phyloP scores from a whole-genome alignment of 163 green algal species.

The Picocystis sp. region DNA sequence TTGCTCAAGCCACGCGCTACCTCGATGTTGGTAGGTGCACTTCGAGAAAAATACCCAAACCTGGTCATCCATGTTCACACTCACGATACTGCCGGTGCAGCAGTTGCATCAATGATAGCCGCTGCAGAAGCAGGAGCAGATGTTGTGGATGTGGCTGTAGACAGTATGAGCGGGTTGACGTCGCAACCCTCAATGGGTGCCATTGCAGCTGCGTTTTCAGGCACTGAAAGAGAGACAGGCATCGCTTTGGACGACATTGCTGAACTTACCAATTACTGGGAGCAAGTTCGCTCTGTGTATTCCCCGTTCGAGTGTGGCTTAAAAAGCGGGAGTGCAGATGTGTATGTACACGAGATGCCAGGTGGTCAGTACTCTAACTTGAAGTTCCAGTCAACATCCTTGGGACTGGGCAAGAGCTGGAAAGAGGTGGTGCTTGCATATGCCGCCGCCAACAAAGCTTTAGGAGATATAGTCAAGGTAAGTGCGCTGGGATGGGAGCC shows the following conservation, averaged over 20 bases:
- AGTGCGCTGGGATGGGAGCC: background rate
- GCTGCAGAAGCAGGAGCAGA: slow-evolving; percentile 64
- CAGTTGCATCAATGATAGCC: slow-evolving; percentile 59
- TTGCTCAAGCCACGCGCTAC: slow-evolving; percentile 69
- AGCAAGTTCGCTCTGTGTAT: slow-evolving; percentile 68
- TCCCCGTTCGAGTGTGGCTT: slow-evolving; percentile 66
- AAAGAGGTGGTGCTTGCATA: slow-evolving; percentile 68
- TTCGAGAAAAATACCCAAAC: slow-evolving; percentile 57
- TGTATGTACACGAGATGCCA: slow-evolving; percentile 86
- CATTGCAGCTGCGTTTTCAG: slow-evolving; percentile 51
- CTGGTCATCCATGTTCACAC: slow-evolving; percentile 81
- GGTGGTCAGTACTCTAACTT: slow-evolving; percentile 91
- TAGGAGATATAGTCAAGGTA: slow-evolving; percentile 88
- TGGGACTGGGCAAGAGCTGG: slow-evolving; percentile 66
- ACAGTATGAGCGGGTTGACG: slow-evolving; percentile 58
- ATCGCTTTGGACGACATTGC: slow-evolving; percentile 44
- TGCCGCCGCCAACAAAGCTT: slow-evolving; percentile 60
- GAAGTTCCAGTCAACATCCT: slow-evolving; percentile 61
- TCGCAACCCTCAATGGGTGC: slow-evolving; percentile 64
- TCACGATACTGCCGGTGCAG: slow-evolving; percentile 76
- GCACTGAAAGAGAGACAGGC: slow-evolving; percentile 67
- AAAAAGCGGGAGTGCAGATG: slow-evolving; percentile 45
- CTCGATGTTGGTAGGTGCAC: slow-evolving; percentile 52
- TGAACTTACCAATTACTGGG: slow-evolving; percentile 66
- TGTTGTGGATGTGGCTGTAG: slow-evolving; percentile 67